These are phyloP conservation scores for Dioscorea zingiberensis DNA, from an alignment of 106 monocot species.

Conservation along the genomic window DNA sequence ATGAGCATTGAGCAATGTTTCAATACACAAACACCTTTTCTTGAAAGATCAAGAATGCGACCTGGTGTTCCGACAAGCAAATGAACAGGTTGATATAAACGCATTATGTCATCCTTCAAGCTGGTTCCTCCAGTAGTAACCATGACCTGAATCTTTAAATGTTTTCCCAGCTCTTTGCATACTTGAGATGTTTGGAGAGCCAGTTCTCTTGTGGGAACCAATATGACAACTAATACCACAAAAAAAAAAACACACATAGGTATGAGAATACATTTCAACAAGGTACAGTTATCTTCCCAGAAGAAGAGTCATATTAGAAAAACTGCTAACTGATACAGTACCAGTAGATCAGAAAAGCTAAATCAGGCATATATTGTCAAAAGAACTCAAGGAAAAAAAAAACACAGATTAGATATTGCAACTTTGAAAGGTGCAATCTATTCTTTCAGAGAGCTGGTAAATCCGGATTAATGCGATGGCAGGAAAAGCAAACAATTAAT, in stretches of 20 bases:
- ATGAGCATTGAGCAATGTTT: constrained; percentile 80
- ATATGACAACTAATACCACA: constrained; percentile 57
- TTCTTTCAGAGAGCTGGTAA: background rate
- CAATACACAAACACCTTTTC: constrained; percentile 72
- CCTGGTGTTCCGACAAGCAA: constrained; percentile 91
- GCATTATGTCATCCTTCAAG: constrained; percentile 88
- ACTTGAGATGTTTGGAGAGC: constrained; percentile 93
- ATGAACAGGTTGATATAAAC: constrained; percentile 90
- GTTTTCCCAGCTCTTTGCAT: constrained; percentile 92
- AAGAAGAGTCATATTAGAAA: too few species aligned
- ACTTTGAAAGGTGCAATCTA: too few species aligned
- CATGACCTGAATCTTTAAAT: constrained; percentile 90
- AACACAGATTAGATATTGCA: too few species aligned
- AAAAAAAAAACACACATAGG: constrained; percentile 1
- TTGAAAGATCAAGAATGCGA: constrained; percentile 82
- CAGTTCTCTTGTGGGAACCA: constrained; percentile 86
- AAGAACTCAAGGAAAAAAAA: background rate
- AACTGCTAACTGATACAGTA: background rate
- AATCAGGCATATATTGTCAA: background rate
- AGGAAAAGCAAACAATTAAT: background rate
- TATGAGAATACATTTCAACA: background rate
- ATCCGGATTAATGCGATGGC: too few species aligned
- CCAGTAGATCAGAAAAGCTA: background rate
- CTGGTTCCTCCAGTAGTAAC: constrained; percentile 95
- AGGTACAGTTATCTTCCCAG: background rate